A percentile compares a stretch with the other conserved stretches of the same genome.
Conservation (phyloP, 441 rosid species). For the Pelargonium citronellum region DNA sequence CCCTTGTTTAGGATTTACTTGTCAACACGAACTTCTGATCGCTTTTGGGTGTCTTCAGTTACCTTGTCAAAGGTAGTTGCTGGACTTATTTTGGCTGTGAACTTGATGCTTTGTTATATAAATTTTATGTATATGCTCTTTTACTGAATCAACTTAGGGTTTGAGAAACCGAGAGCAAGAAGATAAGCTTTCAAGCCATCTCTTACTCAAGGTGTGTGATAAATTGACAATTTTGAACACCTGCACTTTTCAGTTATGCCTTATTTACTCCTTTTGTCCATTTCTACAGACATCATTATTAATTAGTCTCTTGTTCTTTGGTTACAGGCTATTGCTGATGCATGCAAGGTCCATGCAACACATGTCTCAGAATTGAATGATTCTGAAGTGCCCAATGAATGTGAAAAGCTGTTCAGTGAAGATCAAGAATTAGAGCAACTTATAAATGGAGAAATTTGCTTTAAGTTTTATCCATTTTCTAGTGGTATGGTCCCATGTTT, state of each 20-base stretch:
- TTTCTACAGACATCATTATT: conserved; percentile 6
- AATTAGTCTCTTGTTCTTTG: conserved; percentile 17
- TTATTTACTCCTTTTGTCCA: neutral
- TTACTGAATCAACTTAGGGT: conserved; percentile 36
- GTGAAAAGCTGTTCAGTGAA: conserved; percentile 50
- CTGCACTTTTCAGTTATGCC: neutral
- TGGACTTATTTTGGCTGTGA: conserved; percentile 8
- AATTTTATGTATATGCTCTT: conserved; percentile 9
- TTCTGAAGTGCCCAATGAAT: conserved; percentile 49
- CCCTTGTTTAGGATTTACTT: conserved; percentile 51
- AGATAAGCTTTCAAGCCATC: conserved; percentile 68
- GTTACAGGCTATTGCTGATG: conserved; percentile 73
- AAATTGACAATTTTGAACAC: neutral
- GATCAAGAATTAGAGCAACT: conserved; percentile 76
- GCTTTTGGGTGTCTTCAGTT: conserved; percentile 51
- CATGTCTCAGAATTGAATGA: conserved; percentile 47
- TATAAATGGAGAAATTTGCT: conserved; percentile 57
- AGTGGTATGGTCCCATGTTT: conserved; percentile 44
- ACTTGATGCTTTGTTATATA: neutral
- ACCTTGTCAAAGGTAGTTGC: conserved; percentile 59
- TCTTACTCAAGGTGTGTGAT: conserved; percentile 56
- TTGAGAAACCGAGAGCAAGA: conserved; percentile 70
- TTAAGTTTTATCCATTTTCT: conserved; percentile 67
- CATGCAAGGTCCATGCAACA: conserved; percentile 55
- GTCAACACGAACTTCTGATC: conserved; percentile 63